A percentile compares a stretch with the other conserved stretches of the same genome.
Evolutionary conservation across 176 grass and related monocot genomes (phyloP).

Genomic region (Bolboschoenus planiculmis): DNA sequence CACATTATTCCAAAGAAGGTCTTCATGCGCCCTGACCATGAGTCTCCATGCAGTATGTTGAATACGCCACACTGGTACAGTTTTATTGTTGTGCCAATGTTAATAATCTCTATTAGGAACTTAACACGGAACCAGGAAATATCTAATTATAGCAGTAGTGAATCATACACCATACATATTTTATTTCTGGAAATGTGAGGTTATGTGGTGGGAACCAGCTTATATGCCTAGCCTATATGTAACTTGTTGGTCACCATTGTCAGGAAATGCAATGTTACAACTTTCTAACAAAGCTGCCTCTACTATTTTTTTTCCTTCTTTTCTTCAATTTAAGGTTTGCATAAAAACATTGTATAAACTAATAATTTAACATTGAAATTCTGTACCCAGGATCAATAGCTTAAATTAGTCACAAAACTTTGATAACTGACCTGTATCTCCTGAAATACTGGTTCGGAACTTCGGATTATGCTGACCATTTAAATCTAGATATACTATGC

Average conservation of each 20-base stretch:
- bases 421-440: background rate
- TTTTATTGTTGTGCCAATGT: background rate
- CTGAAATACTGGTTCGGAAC: background rate
- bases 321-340: background rate
- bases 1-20: conserved; percentile 71
- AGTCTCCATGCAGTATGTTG: conserved; percentile 60
- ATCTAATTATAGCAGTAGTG: background rate
- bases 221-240: background rate
- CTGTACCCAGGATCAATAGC: background rate
- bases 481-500: background rate
- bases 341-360: background rate
- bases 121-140: background rate
- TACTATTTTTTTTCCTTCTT: background rate
- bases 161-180: background rate
- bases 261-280: background rate
- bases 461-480: background rate
- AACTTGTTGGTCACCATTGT: background rate
- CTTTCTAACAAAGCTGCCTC: background rate
- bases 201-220: background rate
- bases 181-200: background rate
- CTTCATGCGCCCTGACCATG: conserved; percentile 62
- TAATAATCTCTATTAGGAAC: background rate
- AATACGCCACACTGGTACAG: conserved; percentile 60
- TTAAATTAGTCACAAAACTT: background rate
- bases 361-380: background rate